Base-by-base conservation (phyloP, 306 rosid species). In the Pueraria montana region DNA sequence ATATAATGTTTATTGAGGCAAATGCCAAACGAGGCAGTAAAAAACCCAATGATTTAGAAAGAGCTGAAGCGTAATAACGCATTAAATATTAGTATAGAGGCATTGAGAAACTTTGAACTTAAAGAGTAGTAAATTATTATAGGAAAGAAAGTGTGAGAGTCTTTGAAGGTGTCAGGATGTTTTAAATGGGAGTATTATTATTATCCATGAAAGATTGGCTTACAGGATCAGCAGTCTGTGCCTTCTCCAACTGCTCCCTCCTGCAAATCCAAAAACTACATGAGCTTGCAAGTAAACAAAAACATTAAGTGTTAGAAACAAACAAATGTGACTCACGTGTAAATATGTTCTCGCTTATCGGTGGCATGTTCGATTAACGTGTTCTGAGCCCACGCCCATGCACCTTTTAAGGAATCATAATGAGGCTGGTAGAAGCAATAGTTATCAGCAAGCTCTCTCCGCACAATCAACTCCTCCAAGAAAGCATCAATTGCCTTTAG, bases 351-450 rank as follows among this genome's bases (percentile, higher is more conserved):
- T 81, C 98, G 77, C 88, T 88, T 88, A 82, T 93, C 98, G 1
- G 81, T 76, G 82, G 99, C 94, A 85, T 96, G 99, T 79, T 90
- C 92, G 81, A 84, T 80, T 87, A 96, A 90, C 76, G 96, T 93
- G 85, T 91, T 93, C 17, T 93, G 96, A 72, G 99, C 99, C 99
- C 99, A 96, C 49, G 89, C 94, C 99, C 99, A 92, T 36, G 99
- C 94, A 73, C 99, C 99, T 80, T 72, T 86, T 18, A 96, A 62
- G 64, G 97, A 92, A 87, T 96, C 99, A 59, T 96, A 96, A 82
- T 80, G 91, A 27, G 94, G 97, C 88, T 93, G 91, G 85, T 96
- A 91, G 83, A 82, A 93, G 91, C 99, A 96, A 85, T 84, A 96
- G 87, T 93, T 96, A 82, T 93, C 98, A 23, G 97, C 94, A 72